These are phyloP conservation scores for Fusarium annulatum DNA, from an alignment of 2,329 filamentous ascomycete genomes.

Conservation along the genomic window DNA sequence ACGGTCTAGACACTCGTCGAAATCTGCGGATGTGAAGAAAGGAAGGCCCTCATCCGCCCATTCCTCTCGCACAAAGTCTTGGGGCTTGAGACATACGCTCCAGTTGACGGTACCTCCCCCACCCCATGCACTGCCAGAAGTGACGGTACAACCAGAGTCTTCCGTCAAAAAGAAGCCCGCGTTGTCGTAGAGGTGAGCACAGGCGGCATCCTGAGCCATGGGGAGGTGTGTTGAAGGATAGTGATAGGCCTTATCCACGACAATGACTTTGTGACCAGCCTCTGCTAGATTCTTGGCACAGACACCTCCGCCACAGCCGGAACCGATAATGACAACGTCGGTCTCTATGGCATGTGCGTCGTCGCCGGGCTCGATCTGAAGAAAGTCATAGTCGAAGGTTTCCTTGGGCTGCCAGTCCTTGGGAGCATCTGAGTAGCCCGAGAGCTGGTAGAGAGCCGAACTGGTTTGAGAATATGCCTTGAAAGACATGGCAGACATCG, in stretches of 20 bases:
- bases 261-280: slow-evolving; percentile 78
- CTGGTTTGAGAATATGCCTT: slow-evolving; percentile 67
- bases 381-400: slow-evolving; percentile 68
- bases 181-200: slow-evolving; percentile 75
- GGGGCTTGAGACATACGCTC: slow-evolving; percentile 74
- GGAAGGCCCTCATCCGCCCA: slow-evolving; percentile 78
- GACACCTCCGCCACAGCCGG: slow-evolving; percentile 86
- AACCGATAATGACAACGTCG: slow-evolving; percentile 88
- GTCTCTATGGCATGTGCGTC: slow-evolving; percentile 72
- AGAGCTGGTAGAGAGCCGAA: slow-evolving; percentile 63
- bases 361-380: slow-evolving; percentile 62
- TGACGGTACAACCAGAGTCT: slow-evolving; percentile 67
- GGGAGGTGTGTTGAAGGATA: slow-evolving; percentile 79
- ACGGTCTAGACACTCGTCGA: slow-evolving; percentile 81
- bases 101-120: slow-evolving; percentile 92
- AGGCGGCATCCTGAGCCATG: slow-evolving; percentile 72
- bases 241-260: slow-evolving; percentile 86
- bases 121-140: slow-evolving; percentile 81
- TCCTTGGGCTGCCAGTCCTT: slow-evolving; percentile 61
- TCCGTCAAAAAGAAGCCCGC: slow-evolving; percentile 68
- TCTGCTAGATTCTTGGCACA: slow-evolving; percentile 83
- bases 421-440: slow-evolving; percentile 68
- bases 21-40: slow-evolving; percentile 79
- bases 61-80: slow-evolving; percentile 80
- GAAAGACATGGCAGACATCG: slow-evolving; percentile 65